These are phyloP conservation scores for Cercophora newfieldiana DNA, from an alignment of 495 filamentous ascomycete species.

Conservation along the genomic window DNA sequence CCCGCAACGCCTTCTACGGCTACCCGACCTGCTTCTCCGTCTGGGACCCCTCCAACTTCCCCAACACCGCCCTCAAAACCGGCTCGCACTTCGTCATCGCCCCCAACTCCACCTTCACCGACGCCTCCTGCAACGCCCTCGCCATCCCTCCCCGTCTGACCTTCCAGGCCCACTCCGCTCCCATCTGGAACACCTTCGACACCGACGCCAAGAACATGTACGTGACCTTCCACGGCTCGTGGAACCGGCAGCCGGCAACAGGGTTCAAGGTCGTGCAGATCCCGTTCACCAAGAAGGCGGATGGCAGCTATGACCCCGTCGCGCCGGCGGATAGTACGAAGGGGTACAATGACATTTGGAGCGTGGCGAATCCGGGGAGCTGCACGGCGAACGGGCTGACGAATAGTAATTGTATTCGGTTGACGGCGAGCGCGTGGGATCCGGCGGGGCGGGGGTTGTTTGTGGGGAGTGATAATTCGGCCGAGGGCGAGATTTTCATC, in stretches of 20 bases:
- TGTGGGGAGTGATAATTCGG: conserved; percentile 44
- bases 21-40: conserved; percentile 71
- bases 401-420: conserved; percentile 38
- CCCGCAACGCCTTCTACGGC: conserved; percentile 53
- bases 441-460: conserved; percentile 41
- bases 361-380: conserved; percentile 32
- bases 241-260: conserved; percentile 48
- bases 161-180: conserved; percentile 60
- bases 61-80: conserved; percentile 43
- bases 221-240: conserved; percentile 61
- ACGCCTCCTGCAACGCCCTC: conserved; percentile 49
- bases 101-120: conserved; percentile 49
- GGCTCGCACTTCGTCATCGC: conserved; percentile 53
- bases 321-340: conserved; percentile 37
- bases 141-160: conserved; percentile 48
- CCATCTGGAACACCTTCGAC: conserved; percentile 53
- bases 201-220: conserved; percentile 53
- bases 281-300: conserved; percentile 34
- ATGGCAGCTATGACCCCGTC: conserved; percentile 41
- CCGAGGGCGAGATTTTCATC: conserved; percentile 46
- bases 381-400: conserved; percentile 44
- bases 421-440: conserved; percentile 40
- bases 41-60: conserved; percentile 54
- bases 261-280: conserved; percentile 44
- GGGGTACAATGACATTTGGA: conserved; percentile 41